phyloP scores from a whole-genome alignment of 306 rosid species.

The Trifolium subterraneum region DNA sequence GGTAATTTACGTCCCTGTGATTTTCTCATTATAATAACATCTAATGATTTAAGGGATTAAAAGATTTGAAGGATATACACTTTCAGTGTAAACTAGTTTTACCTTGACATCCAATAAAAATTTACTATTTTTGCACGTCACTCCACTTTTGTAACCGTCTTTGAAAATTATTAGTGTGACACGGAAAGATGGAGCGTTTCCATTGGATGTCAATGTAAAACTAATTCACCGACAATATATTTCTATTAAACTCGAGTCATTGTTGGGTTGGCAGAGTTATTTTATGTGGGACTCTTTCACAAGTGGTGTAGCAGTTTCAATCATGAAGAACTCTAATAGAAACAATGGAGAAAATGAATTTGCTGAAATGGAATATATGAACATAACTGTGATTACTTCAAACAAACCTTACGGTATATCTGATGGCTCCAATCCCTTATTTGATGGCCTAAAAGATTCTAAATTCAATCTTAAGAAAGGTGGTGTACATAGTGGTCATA shows the following conservation, averaged over 20 bases:
- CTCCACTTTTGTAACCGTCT: not conserved
- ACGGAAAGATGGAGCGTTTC: not conserved
- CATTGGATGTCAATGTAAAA: not conserved
- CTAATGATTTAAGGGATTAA: not conserved
- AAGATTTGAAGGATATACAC: not conserved
- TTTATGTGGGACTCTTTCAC: constrained; percentile 95
- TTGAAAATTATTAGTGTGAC: not conserved
- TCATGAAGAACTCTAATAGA: constrained; percentile 65
- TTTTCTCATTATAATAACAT: constrained; percentile 6
- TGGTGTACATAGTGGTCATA: constrained; percentile 90
- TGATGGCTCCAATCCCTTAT: constrained; percentile 88
- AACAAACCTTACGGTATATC: constrained; percentile 76
- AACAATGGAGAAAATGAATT: constrained; percentile 71
- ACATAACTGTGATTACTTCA: constrained; percentile 84
- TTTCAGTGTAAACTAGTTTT: not conserved
- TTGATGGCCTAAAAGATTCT: constrained; percentile 66
- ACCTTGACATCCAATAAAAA: not conserved
- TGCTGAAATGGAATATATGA: constrained; percentile 83
- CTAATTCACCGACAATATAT: not conserved
- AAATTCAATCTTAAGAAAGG: constrained; percentile 66
- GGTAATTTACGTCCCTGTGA: constrained; percentile 47
- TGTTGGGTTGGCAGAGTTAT: constrained; percentile 71
- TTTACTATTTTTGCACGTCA: not conserved
- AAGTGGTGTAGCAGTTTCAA: constrained; percentile 81
- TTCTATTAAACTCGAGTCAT: not conserved